phyloP scores from a whole-genome alignment of 202 grass and related monocot species.

The Setaria viridis region DNA sequence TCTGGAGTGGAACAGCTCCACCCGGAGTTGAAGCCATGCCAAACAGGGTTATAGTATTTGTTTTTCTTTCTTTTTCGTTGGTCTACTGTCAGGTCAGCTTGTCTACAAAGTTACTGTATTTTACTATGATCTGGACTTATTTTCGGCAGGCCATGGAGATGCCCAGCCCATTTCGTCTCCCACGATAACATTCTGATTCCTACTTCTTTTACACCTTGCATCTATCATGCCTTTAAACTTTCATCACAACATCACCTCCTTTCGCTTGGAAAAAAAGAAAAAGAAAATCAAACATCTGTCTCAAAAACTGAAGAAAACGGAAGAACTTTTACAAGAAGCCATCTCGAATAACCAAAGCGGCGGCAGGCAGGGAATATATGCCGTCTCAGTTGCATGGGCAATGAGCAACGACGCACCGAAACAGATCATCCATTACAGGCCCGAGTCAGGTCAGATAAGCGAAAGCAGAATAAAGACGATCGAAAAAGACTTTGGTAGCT shows the following conservation, averaged over 20 bases:
- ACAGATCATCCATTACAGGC: not conserved
- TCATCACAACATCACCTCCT: too few species aligned
- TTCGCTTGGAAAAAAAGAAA: too few species aligned
- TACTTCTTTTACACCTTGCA: not conserved
- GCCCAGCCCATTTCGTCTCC: not conserved
- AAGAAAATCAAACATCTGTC: not conserved
- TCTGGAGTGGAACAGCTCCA: too few species aligned
- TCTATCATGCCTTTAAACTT: too few species aligned
- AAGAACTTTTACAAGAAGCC: not conserved
- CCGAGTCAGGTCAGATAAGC: not conserved
- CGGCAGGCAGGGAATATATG: not conserved
- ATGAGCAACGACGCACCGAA: not conserved
- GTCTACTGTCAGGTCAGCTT: too few species aligned
- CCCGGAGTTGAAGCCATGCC: too few species aligned
- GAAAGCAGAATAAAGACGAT: not conserved
- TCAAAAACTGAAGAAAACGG: too few species aligned
- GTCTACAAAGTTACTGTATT: too few species aligned
- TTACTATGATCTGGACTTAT: too few species aligned
- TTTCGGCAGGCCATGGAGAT: not conserved
- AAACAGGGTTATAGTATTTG: too few species aligned
- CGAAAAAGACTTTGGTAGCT: too few species aligned
- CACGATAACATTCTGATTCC: not conserved
- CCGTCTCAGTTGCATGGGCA: not conserved
- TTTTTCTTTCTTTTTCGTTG: too few species aligned
- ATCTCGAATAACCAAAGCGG: conserved; percentile 6